Base-by-base conservation (phyloP, 2,329 filamentous ascomycete species). In the Exophiala bonariae region DNA sequence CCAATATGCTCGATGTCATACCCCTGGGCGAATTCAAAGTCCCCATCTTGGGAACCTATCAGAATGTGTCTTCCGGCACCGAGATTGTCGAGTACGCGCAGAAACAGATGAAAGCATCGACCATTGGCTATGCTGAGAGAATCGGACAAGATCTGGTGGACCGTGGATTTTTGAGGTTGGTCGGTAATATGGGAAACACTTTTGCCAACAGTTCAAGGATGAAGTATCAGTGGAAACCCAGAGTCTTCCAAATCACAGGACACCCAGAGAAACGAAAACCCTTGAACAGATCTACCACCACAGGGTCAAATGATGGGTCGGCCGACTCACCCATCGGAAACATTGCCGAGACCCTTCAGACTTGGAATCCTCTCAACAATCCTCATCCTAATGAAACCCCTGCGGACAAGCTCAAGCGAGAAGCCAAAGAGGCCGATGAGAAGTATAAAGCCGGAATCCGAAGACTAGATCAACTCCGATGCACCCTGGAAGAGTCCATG, bases 161-260 rank as follows among this genome's bases (percentile, higher is more conserved):
- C 20, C 83, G 87, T 63, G 92, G 93, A 30, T 92, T 96, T 64
- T 74, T 99, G 62, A 84, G 93, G 41, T 76, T 99, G 43, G 82
- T 99, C 52, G 93, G 93, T 56, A 96, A 93, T 61, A 91, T 99
- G 44, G 93, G 93, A 51, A 97, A 82, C 70, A 89, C 86, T 1
- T 99, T 99, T 65, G 91, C 92, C 60, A 99, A 99, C 72, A 97
- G 91, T 76, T 96, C 91, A 56, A 89, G 87, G 70, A 87, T 97
- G 83, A 92, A 88, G 66, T 99, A 99, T 67, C 93, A 99, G 68
- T 99, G 93, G 93, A 86, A 89, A 44, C 82, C 91, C 6, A 95
- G 89, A 72, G 86, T 88, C 4, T 99, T 97, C 72, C 85, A 95
- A 63, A 67, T 93, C 47, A 85, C 89, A 19, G 92, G 91, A 17